Evolutionary conservation across 2,329 filamentous ascomycete genomes (phyloP), one percentile per base, ranked within the genome.

Genomic region (Sclerotinia minor): DNA sequence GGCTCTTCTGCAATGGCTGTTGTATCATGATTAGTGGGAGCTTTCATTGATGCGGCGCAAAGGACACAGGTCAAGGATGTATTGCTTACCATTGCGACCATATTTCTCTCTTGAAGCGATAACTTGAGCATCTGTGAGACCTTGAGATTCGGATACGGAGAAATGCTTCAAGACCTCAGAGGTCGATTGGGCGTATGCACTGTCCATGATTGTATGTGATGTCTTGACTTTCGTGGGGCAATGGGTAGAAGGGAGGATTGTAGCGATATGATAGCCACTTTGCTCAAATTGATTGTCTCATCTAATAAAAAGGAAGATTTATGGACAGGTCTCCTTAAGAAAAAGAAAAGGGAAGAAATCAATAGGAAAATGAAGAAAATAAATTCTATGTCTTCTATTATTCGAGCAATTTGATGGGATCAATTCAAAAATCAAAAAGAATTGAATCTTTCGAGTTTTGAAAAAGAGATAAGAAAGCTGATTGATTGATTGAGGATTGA

Each of bases 1-100:
- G 95, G 95, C 72, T 99, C 95, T 82, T 99, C 95, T 57, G 87
- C 85, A 67, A 92, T 83, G 67, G 89, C 89, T 92, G 47, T 67
- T 54, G 71, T 61, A 67, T 41, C 61, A 67, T 41, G 68, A 71
- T 55, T 67, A 69, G 76, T 71, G 75, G 65, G 44, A 66, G 69
- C 64, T 54, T 64, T 57, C 3, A 24, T 11, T 24, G 24, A 21
- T 32, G 44, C 29, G 68, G 67, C 69, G 69, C 70, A 73, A 71
- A 65, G 55, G n/a, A 54, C 41, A 21, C 8, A 11, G 19, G 9
- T 21, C 3, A 29, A 7, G 9, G 47, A 19, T 7, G 53, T 64
- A 64, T 53, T 60, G 77, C 84, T 70, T 81, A 90, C 88, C 83
- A 83, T 91, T 91, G 77, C 83, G 86, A 71, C 88, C 88, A 76